Evolutionary conservation across 2,329 filamentous ascomycete genomes (phyloP).

Genomic region (Fusarium luffae): DNA sequence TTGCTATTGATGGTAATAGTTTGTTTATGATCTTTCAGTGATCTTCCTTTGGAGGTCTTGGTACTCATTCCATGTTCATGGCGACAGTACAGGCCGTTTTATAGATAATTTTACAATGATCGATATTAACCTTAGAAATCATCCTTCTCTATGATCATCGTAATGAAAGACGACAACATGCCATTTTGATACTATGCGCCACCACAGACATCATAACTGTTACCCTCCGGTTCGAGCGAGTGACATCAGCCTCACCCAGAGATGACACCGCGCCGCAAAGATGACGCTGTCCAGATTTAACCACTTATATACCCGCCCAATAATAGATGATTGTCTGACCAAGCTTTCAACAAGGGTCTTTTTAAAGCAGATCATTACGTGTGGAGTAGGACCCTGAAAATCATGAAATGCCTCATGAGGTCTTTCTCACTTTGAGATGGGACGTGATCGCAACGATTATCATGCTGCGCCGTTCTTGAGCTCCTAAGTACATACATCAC

Average conservation of each 20-base stretch:
- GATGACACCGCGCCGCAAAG: not conserved
- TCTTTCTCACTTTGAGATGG: not conserved
- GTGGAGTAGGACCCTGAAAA: not conserved
- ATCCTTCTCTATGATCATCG: too few species aligned
- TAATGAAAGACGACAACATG: too few species aligned
- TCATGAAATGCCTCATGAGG: not conserved
- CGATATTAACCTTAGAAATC: not conserved
- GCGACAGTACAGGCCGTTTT: too few species aligned
- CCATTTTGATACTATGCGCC: too few species aligned
- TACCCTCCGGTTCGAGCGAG: not conserved
- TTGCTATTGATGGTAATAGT: too few species aligned
- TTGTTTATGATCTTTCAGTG: too few species aligned
- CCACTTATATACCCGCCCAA: slow-evolving; percentile 27
- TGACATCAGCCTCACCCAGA: slow-evolving; percentile 16
- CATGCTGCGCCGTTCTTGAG: too few species aligned
- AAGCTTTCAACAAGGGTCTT: not conserved
- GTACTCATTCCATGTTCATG: too few species aligned
- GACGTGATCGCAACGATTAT: too few species aligned
- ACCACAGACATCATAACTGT: not conserved
- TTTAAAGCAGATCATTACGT: not conserved
- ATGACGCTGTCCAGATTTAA: slow-evolving; percentile 21
- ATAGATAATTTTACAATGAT: not conserved
- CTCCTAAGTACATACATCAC: too few species aligned
- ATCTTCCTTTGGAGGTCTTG: too few species aligned
- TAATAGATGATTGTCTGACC: not conserved